Conservation (phyloP, 1,139 yeast genomes). For the Hemisphaericaspora xylanilytica region DNA sequence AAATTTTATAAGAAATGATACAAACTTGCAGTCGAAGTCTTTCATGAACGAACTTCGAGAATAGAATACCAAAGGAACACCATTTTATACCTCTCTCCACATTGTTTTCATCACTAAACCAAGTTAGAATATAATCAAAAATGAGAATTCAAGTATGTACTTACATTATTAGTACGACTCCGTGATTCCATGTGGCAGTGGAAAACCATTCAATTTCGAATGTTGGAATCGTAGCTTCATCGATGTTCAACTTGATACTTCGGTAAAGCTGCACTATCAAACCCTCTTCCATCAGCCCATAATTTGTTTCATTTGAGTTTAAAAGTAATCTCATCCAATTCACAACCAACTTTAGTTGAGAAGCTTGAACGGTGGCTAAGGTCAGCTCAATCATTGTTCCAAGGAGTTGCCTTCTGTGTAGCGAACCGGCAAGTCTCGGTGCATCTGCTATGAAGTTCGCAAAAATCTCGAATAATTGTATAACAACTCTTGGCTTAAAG, state of each 20-base stretch:
- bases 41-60: constrained; percentile 13
- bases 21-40: constrained; percentile 12
- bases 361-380: not conserved
- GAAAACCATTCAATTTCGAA: constrained; percentile 22
- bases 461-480: constrained; percentile 8
- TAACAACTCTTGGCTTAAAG: constrained; percentile 4
- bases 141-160: constrained; percentile 1
- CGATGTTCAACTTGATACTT: constrained; percentile 5
- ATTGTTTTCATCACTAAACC: constrained; percentile 8
- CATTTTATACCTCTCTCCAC: constrained; percentile 7
- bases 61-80: constrained; percentile 10
- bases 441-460: constrained; percentile 5
- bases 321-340: constrained; percentile 9
- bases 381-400: constrained; percentile 5
- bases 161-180: constrained; percentile 15
- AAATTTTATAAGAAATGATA: not conserved
- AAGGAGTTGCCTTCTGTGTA: constrained; percentile 5
- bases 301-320: constrained; percentile 5
- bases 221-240: constrained; percentile 9
- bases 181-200: constrained; percentile 21
- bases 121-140: constrained; percentile 5
- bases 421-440: constrained; percentile 1
- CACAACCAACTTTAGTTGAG: constrained; percentile 4
- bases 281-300: constrained; percentile 2
- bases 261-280: constrained; percentile 7